Conservation (phyloP, 2,329 filamentous ascomycete genomes). For the Aspergillus intermedius region DNA sequence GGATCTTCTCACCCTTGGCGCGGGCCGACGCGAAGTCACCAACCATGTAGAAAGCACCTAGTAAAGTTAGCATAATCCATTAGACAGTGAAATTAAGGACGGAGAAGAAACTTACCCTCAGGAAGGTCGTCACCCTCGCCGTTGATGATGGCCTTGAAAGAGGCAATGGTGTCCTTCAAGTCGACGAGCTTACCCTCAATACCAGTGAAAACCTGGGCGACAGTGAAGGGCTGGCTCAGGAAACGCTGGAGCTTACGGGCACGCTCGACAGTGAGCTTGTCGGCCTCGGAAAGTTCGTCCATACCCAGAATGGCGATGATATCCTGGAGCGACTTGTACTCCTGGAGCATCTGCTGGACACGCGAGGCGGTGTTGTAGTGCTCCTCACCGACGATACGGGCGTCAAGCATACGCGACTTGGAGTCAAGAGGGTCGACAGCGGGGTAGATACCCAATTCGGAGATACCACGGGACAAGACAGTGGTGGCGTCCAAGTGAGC, state of each 20-base stretch:
- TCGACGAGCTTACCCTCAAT: constrained; percentile 97
- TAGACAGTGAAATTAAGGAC: not conserved
- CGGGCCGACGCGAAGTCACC: constrained; percentile 89
- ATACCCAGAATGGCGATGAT: constrained; percentile 99
- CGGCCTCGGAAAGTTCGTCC: constrained; percentile 98
- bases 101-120: constrained; percentile 58
- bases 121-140: constrained; percentile 95
- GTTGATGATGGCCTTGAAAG: constrained; percentile 93
- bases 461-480: constrained; percentile 99
- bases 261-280: constrained; percentile 99
- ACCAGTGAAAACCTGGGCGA: constrained; percentile 62
- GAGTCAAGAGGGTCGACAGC: constrained; percentile 99
- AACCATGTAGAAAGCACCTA: constrained; percentile 89
- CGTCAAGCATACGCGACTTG: constrained; percentile 98
- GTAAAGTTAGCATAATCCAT: constrained; percentile 5
- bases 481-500: constrained; percentile 99
- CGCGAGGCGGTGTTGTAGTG: constrained; percentile 93
- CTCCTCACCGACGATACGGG: constrained; percentile 95
- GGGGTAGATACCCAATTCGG: constrained; percentile 99
- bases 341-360: constrained; percentile 98
- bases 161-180: constrained; percentile 95
- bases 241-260: constrained; percentile 99
- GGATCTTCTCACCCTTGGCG: constrained; percentile 99
- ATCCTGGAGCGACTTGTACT: constrained; percentile 99
- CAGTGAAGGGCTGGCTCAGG: constrained; percentile 98